These are phyloP conservation scores for Lentinula guzmanii DNA, from an alignment of 768 basidiomycete species.

Conservation along the genomic window DNA sequence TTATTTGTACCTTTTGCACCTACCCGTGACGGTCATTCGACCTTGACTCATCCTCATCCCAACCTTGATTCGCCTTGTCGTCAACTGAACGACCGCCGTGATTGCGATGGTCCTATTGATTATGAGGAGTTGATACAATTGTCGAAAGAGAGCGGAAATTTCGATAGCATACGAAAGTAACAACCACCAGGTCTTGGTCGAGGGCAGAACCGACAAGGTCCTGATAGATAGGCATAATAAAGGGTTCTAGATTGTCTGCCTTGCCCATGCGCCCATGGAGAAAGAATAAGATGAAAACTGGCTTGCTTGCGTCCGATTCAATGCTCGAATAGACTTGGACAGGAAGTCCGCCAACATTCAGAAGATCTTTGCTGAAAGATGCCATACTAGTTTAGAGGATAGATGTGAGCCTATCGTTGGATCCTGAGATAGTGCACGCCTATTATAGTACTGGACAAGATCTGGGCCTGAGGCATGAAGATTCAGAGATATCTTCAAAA, in stretches of 20 bases:
- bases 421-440: background rate
- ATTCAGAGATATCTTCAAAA: background rate
- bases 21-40: conserved; percentile 36
- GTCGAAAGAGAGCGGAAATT: background rate
- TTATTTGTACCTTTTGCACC: conserved; percentile 14
- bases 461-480: too few relatives aligned
- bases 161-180: conserved; percentile 29
- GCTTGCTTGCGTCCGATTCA: conserved; percentile 6
- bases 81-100: conserved; percentile 33
- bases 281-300: conserved; percentile 32
- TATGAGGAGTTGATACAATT: background rate
- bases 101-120: conserved; percentile 38
- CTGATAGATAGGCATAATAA: conserved; percentile 20
- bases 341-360: conserved; percentile 31
- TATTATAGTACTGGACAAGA: too few relatives aligned
- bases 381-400: background rate
- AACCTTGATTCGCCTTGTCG: conserved; percentile 27
- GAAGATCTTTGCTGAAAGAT: conserved; percentile 14
- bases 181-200: conserved; percentile 22
- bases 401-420: background rate
- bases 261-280: conserved; percentile 36
- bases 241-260: conserved; percentile 19
- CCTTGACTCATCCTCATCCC: conserved; percentile 20
- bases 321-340: conserved; percentile 24
- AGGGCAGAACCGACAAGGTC: conserved; percentile 9